These are phyloP conservation scores for Abrus pulchellus DNA, from an alignment of 306 rosid genomes.

Conservation along the genomic window DNA sequence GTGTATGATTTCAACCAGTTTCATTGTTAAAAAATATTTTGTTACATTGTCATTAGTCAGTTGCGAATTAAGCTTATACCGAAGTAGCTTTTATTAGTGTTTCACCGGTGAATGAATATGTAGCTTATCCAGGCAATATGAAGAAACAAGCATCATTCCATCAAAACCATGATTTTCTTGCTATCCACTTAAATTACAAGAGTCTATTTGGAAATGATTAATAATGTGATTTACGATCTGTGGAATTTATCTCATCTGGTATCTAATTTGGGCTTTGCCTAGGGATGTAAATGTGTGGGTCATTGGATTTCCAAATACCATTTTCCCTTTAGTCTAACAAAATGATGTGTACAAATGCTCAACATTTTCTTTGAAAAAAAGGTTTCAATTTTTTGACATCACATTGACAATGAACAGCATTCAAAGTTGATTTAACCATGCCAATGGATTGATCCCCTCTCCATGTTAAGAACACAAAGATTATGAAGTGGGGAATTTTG, in stretches of 20 bases:
- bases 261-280: no score
- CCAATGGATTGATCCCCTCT: neutral
- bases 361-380: neutral
- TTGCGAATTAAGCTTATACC: neutral
- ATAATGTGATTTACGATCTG: neutral
- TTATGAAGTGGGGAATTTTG: constrained; percentile 16
- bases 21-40: neutral
- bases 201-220: neutral
- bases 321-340: neutral
- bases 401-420: neutral
- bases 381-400: neutral
- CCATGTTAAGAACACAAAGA: neutral
- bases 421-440: constrained; percentile 7
- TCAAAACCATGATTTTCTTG: neutral
- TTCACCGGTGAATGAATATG: neutral
- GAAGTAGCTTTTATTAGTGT: neutral
- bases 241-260: no score
- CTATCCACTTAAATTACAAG: neutral
- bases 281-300: no score
- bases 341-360: no score
- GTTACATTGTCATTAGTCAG: neutral
- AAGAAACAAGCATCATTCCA: constrained; percentile 22
- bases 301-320: neutral
- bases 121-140: neutral
- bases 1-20: neutral